Evolutionary conservation across 2,329 filamentous ascomycete species (phyloP).

Genomic region (Polytolypa hystricis): DNA sequence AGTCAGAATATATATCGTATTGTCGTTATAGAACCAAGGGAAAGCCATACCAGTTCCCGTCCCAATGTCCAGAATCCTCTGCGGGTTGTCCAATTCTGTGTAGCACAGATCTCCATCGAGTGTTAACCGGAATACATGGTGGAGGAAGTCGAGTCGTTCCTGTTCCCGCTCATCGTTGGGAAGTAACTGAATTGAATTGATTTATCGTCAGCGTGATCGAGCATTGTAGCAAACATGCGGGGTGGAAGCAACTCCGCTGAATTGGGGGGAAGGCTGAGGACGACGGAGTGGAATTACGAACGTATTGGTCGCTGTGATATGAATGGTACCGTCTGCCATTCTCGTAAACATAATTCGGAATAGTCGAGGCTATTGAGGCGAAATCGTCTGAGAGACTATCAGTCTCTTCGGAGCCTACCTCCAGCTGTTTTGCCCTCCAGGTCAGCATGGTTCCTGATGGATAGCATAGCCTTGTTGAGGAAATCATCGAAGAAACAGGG

Average conservation of each 20-base stretch:
- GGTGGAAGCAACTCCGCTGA: slow-evolving; percentile 25
- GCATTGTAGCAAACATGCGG: background rate
- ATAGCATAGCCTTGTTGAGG: too few species aligned
- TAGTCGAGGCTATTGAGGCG: slow-evolving; percentile 9
- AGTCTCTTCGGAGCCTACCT: slow-evolving; percentile 2
- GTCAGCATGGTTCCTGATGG: slow-evolving; percentile 1
- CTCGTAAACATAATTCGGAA: slow-evolving; percentile 14
- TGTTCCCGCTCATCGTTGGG: slow-evolving; percentile 22
- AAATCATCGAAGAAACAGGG: too few species aligned
- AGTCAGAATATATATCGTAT: too few species aligned
- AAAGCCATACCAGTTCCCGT: slow-evolving; percentile 22
- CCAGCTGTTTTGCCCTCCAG: background rate
- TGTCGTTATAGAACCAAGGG: too few species aligned
- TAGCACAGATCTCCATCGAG: slow-evolving; percentile 24
- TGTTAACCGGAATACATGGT: slow-evolving; percentile 22
- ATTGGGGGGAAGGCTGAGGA: slow-evolving; percentile 17
- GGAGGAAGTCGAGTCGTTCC: slow-evolving; percentile 30
- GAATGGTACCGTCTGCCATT: slow-evolving; percentile 15
- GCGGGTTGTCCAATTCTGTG: slow-evolving; percentile 17
- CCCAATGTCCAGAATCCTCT: slow-evolving; percentile 24
- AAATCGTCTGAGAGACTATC: background rate
- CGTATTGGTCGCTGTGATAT: slow-evolving; percentile 12
- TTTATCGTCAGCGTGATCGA: background rate
- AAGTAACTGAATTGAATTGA: slow-evolving; percentile 4
- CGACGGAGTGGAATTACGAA: too few species aligned